Evolutionary conservation across 768 basidiomycete genomes (phyloP).

Genomic region (Serendipita sp.): DNA sequence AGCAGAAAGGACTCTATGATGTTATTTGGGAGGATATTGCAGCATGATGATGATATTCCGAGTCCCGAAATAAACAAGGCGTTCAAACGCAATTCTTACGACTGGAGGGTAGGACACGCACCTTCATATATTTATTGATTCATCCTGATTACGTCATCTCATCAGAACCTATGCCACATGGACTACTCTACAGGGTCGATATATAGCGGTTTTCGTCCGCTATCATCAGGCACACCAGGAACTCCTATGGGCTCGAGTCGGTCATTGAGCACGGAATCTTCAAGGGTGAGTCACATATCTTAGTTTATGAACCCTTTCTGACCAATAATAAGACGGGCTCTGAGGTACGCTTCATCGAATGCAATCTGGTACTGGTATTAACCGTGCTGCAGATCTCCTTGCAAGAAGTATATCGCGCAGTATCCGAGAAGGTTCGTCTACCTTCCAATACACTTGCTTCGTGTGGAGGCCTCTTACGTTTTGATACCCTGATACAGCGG

Average conservation of each 20-base stretch:
- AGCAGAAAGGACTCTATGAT: slow-evolving; percentile 5
- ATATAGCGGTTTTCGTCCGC: not conserved
- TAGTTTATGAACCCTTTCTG: not conserved
- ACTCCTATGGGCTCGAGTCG: not conserved
- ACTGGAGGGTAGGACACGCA: slow-evolving; percentile 4
- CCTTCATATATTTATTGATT: not conserved
- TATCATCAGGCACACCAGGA: not conserved
- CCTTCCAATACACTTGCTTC: no score
- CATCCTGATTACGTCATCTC: not conserved
- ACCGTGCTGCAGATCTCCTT: not conserved
- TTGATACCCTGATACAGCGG: no score
- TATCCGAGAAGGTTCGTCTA: not conserved
- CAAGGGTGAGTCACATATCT: not conserved
- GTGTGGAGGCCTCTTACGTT: no score
- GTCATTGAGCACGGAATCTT: not conserved
- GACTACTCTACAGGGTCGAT: slow-evolving; percentile 2
- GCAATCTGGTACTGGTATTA: not conserved
- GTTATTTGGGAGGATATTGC: slow-evolving; percentile 8
- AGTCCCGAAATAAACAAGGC: not conserved
- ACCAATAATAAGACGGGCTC: not conserved
- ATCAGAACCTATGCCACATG: slow-evolving; percentile 4
- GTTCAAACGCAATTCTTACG: not conserved
- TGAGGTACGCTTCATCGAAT: not conserved
- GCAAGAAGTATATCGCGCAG: not conserved
- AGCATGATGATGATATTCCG: slow-evolving; percentile 13